Evolutionary conservation across 148 eudicot species (phyloP), one percentile per base, ranked within the genome.

Genomic region (Hydrangea macrophylla): DNA sequence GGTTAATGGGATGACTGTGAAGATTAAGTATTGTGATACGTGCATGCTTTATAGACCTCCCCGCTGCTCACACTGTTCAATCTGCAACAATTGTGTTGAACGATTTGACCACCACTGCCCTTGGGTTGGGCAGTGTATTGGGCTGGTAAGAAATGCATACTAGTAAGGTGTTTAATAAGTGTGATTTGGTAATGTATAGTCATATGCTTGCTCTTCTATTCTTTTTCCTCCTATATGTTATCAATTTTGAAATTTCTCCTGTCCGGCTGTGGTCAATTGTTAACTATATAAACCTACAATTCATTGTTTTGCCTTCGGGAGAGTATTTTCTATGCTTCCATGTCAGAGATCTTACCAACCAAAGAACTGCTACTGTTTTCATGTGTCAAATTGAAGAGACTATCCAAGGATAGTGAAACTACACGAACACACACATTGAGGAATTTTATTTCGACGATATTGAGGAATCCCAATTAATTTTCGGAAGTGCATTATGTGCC

Each of bases 1-100:
- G 74, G 97, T 94, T 27, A 90, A 94, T 77, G 99, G 99, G 39
- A 61, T 84, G 72, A 86, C 97, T 3, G 91, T 94, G 72, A 94
- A 94, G 78, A 85, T 94, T 26, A 94, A 94, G 82, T 94, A 94
- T 57, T 94, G 99, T 72, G 97, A 94, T 73, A 94, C 99, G 54
- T 94, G 99, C 85, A 94, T 94, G 99, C 93, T 94, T 37, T 94
- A 94, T 71, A 78, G 99, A 63, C 96, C 99, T 71, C 99, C 99
- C 67, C 97, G 99, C 60, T 94, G 99, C 81, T 94, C 99, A 40
- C 99, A 94, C 64, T 94, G 99, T 78, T 94, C 99, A 56, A 94
- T 94, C 42, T 94, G 99, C 84, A 94, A 94, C 70, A 94, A 94
- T 71, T 94, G 99, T 72, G 99, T 94, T 13, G 97, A 94, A 73